Base-by-base conservation (phyloP, 768 basidiomycete species). In the Tulasnella sp. region DNA sequence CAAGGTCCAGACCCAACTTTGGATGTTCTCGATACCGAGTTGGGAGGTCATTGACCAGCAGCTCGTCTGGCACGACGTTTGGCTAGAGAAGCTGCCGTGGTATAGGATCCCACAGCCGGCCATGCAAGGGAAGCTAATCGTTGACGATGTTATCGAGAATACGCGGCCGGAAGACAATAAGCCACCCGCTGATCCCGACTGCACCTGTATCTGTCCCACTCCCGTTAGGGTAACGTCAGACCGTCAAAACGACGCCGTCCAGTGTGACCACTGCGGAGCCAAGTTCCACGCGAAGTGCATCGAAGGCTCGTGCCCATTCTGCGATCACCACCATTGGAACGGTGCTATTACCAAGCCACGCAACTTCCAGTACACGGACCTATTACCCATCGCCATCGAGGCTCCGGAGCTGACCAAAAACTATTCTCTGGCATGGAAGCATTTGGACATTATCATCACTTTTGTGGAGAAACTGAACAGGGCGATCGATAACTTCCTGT, bases 251-350 rank as follows among this genome's bases (percentile, higher is more conserved):
- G 86, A 89, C 65, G 87, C 88, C 1, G 88, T 91, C 14, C 88
- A 91, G 66, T 91, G 87, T 66, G 87, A 91, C 65, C 86, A 90
- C 63, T 91, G 87, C 61, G 86, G 78, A 66, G 88, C 87, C 1
- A 60, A 60, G 43, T 91, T 91, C 70, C 87, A 91, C 60, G 86
- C 86, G 4, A 75, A 81, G 48, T 90, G 87, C 63, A 84, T 61
- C 58, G 87, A 87, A n/a, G 88, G 87, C 34, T 91, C 87, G 4
- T 91, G 87, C 65, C 87, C 87, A 0, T 91, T 91, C 72, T 91
- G 87, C 62, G 87, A 91, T 62, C 86, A 88, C 63, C 84, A 88
- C 60, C 88, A 91, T 65, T 90, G 87, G 87, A 87, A 90, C 63
- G 87, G 87, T 17, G 77, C 83, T 2, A 82, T 90, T 51, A 79